Evolutionary conservation across 768 basidiomycete genomes (phyloP), one percentile per base, ranked within the genome.

Genomic region (Tephrocybe sp.): DNA sequence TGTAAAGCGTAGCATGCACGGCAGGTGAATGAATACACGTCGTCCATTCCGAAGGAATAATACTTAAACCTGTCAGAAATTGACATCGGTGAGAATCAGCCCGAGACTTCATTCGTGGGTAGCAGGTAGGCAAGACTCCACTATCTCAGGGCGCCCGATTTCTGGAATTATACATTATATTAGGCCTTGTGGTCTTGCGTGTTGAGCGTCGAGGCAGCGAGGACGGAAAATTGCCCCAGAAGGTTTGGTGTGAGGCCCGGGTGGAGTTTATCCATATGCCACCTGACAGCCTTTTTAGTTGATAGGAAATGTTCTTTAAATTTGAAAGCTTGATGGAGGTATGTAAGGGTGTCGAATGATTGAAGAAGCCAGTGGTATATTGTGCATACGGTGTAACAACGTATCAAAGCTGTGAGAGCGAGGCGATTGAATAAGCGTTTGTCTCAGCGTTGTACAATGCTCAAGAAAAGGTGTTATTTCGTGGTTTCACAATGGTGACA

Each of bases 81-180:
- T 43, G 49, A 50, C 49, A 50, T 40, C 41, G 23, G 30, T 23
- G 49, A 43, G 49, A 50, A 50, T 50, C 41, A 32, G 26, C 4
- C 34, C 28, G n/a, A 17, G 49, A 42, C 26, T 23, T 30, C 28
- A 28, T 36, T 12, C 15, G 4, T 15, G 4, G 18, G n/a, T n/a
- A n/a, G n/a, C n/a, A 28, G 23, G 30, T 3, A 12, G 9, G 17
- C 28, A 20, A 18, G 12, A 33, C 28, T 42, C 41, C 48, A 33
- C 30, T 26, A 32, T 37, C 4, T 7, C 3, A 23, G 18, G 38
- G 25, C 8, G 17, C 17, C 34, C 34, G 34, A 32, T 17, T 39
- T 18, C 18, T 20, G 20, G 38, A 39, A 39, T 39, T 39, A 18
- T 11, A 17, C n/a, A 18, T 5, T 30, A 30, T 30, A 30, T 30